A percentile compares a stretch with the other conserved stretches of the same genome.
Evolutionary conservation across 2,329 filamentous ascomycete species (phyloP).

Genomic region (Samsoniella hepiali): DNA sequence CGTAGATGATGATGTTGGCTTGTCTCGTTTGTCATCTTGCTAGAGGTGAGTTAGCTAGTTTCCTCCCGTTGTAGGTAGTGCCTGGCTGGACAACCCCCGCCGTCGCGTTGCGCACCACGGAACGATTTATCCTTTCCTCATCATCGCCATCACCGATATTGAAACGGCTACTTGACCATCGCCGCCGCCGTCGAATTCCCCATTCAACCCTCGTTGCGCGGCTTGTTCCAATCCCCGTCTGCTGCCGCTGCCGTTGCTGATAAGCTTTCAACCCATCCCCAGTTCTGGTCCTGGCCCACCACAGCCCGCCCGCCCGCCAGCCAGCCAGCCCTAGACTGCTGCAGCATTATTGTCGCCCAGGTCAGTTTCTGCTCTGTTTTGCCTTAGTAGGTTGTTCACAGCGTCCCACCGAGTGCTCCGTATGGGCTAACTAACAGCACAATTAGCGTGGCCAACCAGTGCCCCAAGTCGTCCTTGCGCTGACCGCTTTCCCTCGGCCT

Average conservation of each 20-base stretch:
- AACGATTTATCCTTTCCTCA: not conserved
- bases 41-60: not conserved
- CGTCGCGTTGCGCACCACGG: not conserved
- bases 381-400: not conserved
- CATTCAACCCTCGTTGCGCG: not conserved
- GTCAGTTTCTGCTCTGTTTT: not conserved
- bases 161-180: not conserved
- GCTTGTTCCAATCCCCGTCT: not conserved
- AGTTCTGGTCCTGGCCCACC: not conserved
- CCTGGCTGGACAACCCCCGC: not conserved
- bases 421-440: not conserved
- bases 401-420: not conserved
- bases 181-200: not conserved
- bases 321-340: not conserved
- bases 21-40: not conserved
- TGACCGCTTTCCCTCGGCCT: slow-evolving; percentile 10
- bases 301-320: not conserved
- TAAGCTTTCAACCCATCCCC: not conserved
- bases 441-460: not conserved
- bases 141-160: not conserved
- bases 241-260: not conserved
- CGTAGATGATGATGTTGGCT: no score
- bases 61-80: no score
- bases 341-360: not conserved
- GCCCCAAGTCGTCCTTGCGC: not conserved